Percentiles rank a stretch among this genome's conserved stretches.
Evolutionary conservation across 805 yeast genomes (phyloP).

Genomic region (Candida gorgasii): DNA sequence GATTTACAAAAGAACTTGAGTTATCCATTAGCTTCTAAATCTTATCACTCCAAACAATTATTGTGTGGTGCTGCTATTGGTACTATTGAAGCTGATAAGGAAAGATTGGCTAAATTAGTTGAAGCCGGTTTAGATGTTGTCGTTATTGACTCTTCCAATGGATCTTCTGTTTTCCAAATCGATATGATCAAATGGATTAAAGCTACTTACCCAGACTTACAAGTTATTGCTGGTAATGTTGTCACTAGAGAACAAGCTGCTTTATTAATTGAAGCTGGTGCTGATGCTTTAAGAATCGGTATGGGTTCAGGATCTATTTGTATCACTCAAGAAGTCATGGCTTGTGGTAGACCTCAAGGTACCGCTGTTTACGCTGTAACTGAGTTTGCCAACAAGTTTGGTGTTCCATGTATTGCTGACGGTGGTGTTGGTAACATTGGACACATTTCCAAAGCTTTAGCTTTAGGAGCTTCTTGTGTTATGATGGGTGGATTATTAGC

Average conservation of each 20-base stretch:
- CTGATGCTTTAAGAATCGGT: slow-evolving; percentile 97
- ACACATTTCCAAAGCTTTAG: slow-evolving; percentile 94
- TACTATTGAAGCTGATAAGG: slow-evolving; percentile 85
- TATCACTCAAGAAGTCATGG: slow-evolving; percentile 99
- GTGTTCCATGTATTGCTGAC: slow-evolving; percentile 98
- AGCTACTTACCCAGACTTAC: slow-evolving; percentile 69
- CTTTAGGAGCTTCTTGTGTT: slow-evolving; percentile 94
- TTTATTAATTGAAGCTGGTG: slow-evolving; percentile 88
- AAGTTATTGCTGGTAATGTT: slow-evolving; percentile 97
- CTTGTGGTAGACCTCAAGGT: slow-evolving; percentile 99
- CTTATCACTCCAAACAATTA: slow-evolving; percentile 89
- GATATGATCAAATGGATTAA: slow-evolving; percentile 93
- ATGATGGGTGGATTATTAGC: slow-evolving; percentile 99
- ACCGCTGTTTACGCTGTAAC: slow-evolving; percentile 95
- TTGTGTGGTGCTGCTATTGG: slow-evolving; percentile 99
- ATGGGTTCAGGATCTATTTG: slow-evolving; percentile 99
- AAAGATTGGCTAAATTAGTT: slow-evolving; percentile 78
- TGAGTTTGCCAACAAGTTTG: slow-evolving; percentile 91
- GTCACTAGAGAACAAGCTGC: slow-evolving; percentile 99
- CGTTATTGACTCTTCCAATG: slow-evolving; percentile 93
- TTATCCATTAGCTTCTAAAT: slow-evolving; percentile 94
- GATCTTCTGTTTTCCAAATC: slow-evolving; percentile 93
- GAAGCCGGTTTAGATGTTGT: slow-evolving; percentile 98
- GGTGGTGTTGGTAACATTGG: slow-evolving; percentile 99
- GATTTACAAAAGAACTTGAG: slow-evolving; percentile 94